phyloP scores from a whole-genome alignment of 2,329 filamentous ascomycete genomes.

The Tolypocladium cylindrosporum region DNA sequence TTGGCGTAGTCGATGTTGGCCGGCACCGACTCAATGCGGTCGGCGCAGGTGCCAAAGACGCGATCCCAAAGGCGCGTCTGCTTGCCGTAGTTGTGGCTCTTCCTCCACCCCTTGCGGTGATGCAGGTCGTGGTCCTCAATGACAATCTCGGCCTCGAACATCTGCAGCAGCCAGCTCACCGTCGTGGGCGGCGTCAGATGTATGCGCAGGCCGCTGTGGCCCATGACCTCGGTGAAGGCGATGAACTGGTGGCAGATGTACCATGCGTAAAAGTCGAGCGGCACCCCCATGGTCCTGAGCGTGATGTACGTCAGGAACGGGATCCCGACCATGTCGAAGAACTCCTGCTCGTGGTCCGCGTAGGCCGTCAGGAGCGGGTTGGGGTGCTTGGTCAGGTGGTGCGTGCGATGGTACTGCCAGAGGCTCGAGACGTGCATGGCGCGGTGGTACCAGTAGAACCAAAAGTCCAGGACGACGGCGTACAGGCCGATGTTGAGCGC shows the following conservation, averaged over 20 bases:
- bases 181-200: slow-evolving; percentile 20
- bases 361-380: slow-evolving; percentile 30
- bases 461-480: slow-evolving; percentile 31
- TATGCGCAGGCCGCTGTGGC: slow-evolving; percentile 27
- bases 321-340: slow-evolving; percentile 29
- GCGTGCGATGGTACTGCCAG: slow-evolving; percentile 33
- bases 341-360: slow-evolving; percentile 29
- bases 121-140: slow-evolving; percentile 32
- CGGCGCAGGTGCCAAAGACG: slow-evolving; percentile 23
- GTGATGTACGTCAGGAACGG: slow-evolving; percentile 26
- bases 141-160: slow-evolving; percentile 22
- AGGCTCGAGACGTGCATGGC: slow-evolving; percentile 26
- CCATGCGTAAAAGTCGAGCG: slow-evolving; percentile 35
- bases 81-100: slow-evolving; percentile 27
- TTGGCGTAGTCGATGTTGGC: slow-evolving; percentile 21
- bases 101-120: slow-evolving; percentile 25
- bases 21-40: slow-evolving; percentile 22
- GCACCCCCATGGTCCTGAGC: slow-evolving; percentile 21
- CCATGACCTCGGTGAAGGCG: slow-evolving; percentile 25
- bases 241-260: slow-evolving; percentile 34
- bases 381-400: slow-evolving; percentile 34
- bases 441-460: slow-evolving; percentile 28
- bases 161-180: slow-evolving; percentile 19
- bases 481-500: slow-evolving; percentile 28
- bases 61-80: slow-evolving; percentile 26